Evolutionary conservation across 2,329 filamentous ascomycete genomes (phyloP), one percentile per base, ranked within the genome.

Genomic region (Calonectria ilicicola): DNA sequence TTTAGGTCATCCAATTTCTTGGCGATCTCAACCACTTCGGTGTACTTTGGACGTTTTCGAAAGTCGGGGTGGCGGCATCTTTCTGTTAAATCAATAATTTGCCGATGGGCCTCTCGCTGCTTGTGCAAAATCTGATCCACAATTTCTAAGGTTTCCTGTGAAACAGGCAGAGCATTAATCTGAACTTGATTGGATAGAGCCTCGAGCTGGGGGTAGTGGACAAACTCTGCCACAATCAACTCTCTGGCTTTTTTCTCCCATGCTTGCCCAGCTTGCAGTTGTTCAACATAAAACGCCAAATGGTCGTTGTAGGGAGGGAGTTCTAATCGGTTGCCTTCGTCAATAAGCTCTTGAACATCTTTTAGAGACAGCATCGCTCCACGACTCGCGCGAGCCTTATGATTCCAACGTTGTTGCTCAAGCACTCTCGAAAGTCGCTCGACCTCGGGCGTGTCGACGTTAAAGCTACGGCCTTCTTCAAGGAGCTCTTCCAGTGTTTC

Each of bases 211-310:
- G 96, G 94, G 80, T 98, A 98, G 84, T 98, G 95, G 14, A 98
- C 93, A 49, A 93, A 89, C 80, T 98, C 96, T 10, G 95, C 95
- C n/a, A 92, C 90, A 85, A 98, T 97, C 66, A 99, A 88, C 82
- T 99, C 96, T 79, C 94, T 94, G 2, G 95, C 96, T 83, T 98
- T 98, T 60, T 91, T 89, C 85, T 98, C 97, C 97, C 97, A 99
- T 56, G 94, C 88, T 80, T 95, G 91, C 46, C 96, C 97, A 29
- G 93, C 91, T 8, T 89, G 87, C 76, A 93, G 90, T 82, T 98
- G 93, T 32, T 96, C 93, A 72, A 92, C 91, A 80, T 95, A 94
- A 82, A 92, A 92, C 15, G 89, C 86, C 68, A 98, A 88, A 75
- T 96, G 93, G 63, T 96, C 94, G 81, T 98, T 96, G 77, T 92